Conservation (phyloP, 768 basidiomycete genomes). For the Cystobasidium ongulense region DNA sequence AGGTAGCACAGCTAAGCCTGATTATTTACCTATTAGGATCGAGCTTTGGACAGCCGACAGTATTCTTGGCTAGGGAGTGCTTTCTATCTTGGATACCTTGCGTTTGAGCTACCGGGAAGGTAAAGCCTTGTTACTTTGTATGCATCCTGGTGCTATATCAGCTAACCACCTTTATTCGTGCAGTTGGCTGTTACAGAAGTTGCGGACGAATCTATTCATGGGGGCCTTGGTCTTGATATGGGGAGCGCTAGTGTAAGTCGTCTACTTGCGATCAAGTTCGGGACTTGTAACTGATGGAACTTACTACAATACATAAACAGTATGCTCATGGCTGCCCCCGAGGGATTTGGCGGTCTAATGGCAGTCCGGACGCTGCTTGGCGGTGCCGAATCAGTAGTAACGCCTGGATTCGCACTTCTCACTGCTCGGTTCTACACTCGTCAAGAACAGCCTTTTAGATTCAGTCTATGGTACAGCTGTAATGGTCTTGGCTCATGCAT, state of each 20-base stretch:
- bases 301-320: background rate
- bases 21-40: constrained; percentile 8
- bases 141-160: background rate
- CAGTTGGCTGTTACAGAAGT: constrained; percentile 21
- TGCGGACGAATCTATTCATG: constrained; percentile 17
- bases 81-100: constrained; percentile 19
- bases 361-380: constrained; percentile 18
- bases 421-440: constrained; percentile 23
- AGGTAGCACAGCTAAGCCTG: background rate
- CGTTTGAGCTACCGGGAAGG: constrained; percentile 21
- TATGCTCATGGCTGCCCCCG: constrained; percentile 4
- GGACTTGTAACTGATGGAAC: background rate
- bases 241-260: constrained; percentile 8
- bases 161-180: background rate
- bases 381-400: constrained; percentile 9
- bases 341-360: background rate
- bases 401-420: constrained; percentile 27
- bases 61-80: constrained; percentile 27
- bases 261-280: background rate
- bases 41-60: constrained; percentile 1
- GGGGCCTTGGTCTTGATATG: constrained; percentile 8
- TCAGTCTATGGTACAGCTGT: constrained; percentile 26
- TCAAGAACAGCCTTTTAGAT: constrained; percentile 26
- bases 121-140: background rate
- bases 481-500: constrained; percentile 21